Evolutionary conservation across 805 yeast genomes (phyloP).

Genomic region (Scheffersomyces spartinae): DNA sequence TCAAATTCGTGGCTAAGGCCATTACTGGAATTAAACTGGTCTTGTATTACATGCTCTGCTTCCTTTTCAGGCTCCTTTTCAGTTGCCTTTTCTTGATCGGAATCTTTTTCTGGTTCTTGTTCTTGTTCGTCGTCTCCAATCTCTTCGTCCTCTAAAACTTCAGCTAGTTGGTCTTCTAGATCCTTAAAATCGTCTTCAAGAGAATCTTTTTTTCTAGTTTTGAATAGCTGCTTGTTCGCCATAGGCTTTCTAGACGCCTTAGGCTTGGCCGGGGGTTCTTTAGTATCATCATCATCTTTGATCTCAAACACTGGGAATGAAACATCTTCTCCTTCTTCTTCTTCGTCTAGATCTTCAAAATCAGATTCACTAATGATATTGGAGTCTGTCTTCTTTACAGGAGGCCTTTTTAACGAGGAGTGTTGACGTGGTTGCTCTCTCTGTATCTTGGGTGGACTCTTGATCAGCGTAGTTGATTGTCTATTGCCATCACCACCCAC

Average conservation of each 20-base stretch:
- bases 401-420: conserved; percentile 10
- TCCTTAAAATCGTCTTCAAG: conserved; percentile 30
- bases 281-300: conserved; percentile 2
- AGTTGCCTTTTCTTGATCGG: too few species aligned
- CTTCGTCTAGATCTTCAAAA: conserved; percentile 26
- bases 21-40: too few species aligned
- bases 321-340: conserved; percentile 5
- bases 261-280: neutral
- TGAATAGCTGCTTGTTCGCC: neutral
- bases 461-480: too few species aligned
- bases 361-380: conserved; percentile 24
- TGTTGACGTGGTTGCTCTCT: neutral
- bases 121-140: too few species aligned
- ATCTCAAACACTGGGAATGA: conserved; percentile 7
- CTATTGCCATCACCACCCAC: too few species aligned
- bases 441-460: too few species aligned
- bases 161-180: conserved; percentile 30
- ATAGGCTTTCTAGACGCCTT: neutral
- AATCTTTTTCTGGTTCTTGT: too few species aligned
- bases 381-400: conserved; percentile 5
- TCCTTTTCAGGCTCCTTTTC: too few species aligned
- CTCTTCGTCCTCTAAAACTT: conserved; percentile 21
- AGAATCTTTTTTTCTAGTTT: conserved; percentile 1
- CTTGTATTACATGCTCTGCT: too few species aligned
- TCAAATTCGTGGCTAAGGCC: too few species aligned